Evolutionary conservation across 2,329 filamentous ascomycete species (phyloP), one percentile per base, ranked within the genome.

Genomic region (Fusarium pilosicola): DNA sequence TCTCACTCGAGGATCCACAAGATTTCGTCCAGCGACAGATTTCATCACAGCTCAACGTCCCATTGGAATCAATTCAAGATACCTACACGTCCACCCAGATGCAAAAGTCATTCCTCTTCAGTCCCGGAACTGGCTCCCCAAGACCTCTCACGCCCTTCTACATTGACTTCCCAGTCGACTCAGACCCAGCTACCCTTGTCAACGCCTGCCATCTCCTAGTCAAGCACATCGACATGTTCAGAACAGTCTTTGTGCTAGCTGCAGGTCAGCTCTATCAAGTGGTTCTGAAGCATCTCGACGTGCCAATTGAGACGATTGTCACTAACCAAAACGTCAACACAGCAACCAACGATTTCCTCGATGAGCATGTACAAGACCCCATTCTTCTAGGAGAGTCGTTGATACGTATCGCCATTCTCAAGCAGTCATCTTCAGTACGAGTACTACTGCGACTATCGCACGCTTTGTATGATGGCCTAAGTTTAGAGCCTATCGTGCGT

Each of bases 391-490:
- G 60, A 14, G 38, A 61, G 8, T 36, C 51, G 2, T n/a, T 65
- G 28, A 56, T 69, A 34, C 55, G 41, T 5, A 60, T 67, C 10
- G 36, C 56, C 6, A 54, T 70, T 20, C n/a, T 70, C n/a, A 71
- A 71, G 46, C 32, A 41, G 15, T 41, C 44, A 26, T 38, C 63
- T 15, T 57, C 55, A 5, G 17, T 66, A 15, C 70, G 73, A 4
- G 52, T 77, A 2, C 22, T 76, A 14, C 59, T 78, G 2, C 55
- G 59, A 5, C 38, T 76, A 36, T 76, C 72, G 5, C 76, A 78
- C 30, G 76, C 76, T 22, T 22, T 78, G 38, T 78, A 77, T 22
- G 76, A 78, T 26, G 76, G 76, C 22, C 12, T 75, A 42, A 77
- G 74, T 20, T 22, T 77, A 4, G 68, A 73, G 32, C 39, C 67